These are phyloP conservation scores for Sporothrix protearum DNA, from an alignment of 2,329 filamentous ascomycete genomes.

Conservation along the genomic window DNA sequence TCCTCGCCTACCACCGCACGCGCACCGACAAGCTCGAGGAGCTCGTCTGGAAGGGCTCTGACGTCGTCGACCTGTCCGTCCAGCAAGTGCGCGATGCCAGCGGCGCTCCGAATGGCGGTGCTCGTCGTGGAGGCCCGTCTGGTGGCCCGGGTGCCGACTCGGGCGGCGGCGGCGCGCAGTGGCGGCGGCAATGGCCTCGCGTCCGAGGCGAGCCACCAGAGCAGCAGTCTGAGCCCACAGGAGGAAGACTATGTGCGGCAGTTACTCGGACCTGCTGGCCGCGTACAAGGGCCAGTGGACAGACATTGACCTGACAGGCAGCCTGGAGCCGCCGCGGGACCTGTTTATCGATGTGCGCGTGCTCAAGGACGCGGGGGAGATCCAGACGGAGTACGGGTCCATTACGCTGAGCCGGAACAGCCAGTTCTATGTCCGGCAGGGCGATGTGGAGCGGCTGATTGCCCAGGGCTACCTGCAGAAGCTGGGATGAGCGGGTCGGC, in stretches of 20 bases:
- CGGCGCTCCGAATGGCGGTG: constrained; percentile 23
- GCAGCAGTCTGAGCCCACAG: constrained; percentile 84
- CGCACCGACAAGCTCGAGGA: constrained; percentile 89
- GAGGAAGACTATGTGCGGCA: constrained; percentile 94
- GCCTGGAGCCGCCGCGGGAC: constrained; percentile 88
- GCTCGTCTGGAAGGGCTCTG: constrained; percentile 85
- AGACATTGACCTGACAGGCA: constrained; percentile 92
- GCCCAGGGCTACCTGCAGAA: constrained; percentile 93
- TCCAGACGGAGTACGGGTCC: constrained; percentile 98
- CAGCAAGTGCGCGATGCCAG: constrained; percentile 33
- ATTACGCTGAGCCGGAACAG: constrained; percentile 98
- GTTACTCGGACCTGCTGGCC: constrained; percentile 90
- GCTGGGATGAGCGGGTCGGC: constrained; percentile 58
- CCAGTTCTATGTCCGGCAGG: constrained; percentile 94
- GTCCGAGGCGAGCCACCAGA: constrained; percentile 30
- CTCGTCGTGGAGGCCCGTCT: background rate
- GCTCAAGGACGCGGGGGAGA: constrained; percentile 93
- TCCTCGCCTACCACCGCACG: constrained; percentile 89
- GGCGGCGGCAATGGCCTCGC: background rate
- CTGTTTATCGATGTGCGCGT: constrained; percentile 96
- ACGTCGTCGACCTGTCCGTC: constrained; percentile 67
- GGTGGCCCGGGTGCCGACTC: background rate
- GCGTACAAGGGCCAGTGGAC: constrained; percentile 98
- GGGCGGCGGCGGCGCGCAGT: no score
- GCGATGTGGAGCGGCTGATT: constrained; percentile 91